Percentiles rank a stretch among this genome's conserved stretches.
These are phyloP conservation scores for Fusarium brevicatenulatum DNA, from an alignment of 2,329 filamentous ascomycete genomes.

Conservation along the genomic window DNA sequence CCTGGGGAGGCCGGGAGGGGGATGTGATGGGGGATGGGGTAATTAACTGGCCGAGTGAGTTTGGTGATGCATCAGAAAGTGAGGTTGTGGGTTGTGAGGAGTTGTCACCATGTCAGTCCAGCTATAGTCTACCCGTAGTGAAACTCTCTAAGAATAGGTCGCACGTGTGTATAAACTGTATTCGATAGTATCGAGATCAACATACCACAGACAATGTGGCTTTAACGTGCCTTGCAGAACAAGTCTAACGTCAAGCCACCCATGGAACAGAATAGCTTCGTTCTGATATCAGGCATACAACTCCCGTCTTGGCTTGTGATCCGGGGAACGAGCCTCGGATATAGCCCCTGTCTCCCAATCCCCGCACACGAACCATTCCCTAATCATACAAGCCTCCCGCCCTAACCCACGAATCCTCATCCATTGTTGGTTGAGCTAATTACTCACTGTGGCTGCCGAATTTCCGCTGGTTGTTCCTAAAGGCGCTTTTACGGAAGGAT, in stretches of 20 bases:
- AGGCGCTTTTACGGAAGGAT: constrained; percentile 9
- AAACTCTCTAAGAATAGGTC: background rate
- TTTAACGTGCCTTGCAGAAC: constrained; percentile 22
- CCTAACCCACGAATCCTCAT: constrained; percentile 1
- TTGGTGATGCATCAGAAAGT: constrained; percentile 2
- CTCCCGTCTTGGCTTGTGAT: constrained; percentile 33
- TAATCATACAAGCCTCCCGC: constrained; percentile 26
- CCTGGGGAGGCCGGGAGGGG: no score
- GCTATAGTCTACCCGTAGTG: background rate
- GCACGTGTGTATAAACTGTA: background rate
- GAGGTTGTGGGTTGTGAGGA: background rate
- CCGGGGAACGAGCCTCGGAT: constrained; percentile 29
- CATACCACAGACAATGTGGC: constrained; percentile 3
- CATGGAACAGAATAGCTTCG: background rate
- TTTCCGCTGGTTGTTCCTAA: constrained; percentile 2
- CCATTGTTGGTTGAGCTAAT: constrained; percentile 4
- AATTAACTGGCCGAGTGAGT: background rate
- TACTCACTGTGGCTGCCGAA: constrained; percentile 17
- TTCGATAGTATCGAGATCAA: background rate
- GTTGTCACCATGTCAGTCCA: background rate
- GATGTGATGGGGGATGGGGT: background rate
- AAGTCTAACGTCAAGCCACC: background rate
- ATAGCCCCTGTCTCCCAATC: constrained; percentile 26
- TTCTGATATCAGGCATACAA: background rate
- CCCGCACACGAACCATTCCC: constrained; percentile 20